phyloP scores from a whole-genome alignment of 2,329 filamentous ascomycete species.

The Penicillium digitatum region DNA sequence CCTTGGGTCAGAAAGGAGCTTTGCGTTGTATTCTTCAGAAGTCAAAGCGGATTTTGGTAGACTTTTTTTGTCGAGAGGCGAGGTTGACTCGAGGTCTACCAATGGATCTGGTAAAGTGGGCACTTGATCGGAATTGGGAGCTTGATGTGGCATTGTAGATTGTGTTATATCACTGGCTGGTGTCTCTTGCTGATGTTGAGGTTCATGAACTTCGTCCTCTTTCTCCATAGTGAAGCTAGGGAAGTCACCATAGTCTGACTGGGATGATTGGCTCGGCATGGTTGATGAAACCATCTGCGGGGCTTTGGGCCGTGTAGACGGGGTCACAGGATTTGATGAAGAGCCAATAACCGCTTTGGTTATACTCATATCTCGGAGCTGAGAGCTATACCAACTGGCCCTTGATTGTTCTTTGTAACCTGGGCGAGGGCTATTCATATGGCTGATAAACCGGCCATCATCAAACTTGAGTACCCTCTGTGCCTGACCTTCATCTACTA shows the following conservation, averaged over 20 bases:
- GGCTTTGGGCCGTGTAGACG: slow-evolving; percentile 12
- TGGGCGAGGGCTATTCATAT: slow-evolving; percentile 56
- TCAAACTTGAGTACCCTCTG: slow-evolving; percentile 71
- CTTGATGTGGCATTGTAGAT: neutral
- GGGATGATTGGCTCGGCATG: slow-evolving; percentile 29
- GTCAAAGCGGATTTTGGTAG: slow-evolving; percentile 55
- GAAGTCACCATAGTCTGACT: slow-evolving; percentile 44
- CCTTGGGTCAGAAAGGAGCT: slow-evolving; percentile 76
- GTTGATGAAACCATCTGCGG: slow-evolving; percentile 22
- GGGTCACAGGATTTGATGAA: neutral
- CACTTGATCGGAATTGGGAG: neutral
- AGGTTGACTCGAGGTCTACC: neutral
- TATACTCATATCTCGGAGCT: slow-evolving; percentile 51
- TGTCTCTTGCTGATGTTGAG: neutral
- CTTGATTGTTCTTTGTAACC: slow-evolving; percentile 80
- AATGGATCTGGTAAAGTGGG: neutral
- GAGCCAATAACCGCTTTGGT: slow-evolving; percentile 20
- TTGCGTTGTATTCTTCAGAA: slow-evolving; percentile 87
- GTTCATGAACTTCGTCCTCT: neutral
- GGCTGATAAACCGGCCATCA: slow-evolving; percentile 62
- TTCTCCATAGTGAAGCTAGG: slow-evolving; percentile 26
- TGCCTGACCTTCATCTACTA: slow-evolving; percentile 76
- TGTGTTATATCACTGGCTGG: neutral
- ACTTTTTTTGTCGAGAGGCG: slow-evolving; percentile 6
- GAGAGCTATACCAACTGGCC: slow-evolving; percentile 74